phyloP scores from a whole-genome alignment of 139 green algal species.

The Zygnema cylindricum region DNA sequence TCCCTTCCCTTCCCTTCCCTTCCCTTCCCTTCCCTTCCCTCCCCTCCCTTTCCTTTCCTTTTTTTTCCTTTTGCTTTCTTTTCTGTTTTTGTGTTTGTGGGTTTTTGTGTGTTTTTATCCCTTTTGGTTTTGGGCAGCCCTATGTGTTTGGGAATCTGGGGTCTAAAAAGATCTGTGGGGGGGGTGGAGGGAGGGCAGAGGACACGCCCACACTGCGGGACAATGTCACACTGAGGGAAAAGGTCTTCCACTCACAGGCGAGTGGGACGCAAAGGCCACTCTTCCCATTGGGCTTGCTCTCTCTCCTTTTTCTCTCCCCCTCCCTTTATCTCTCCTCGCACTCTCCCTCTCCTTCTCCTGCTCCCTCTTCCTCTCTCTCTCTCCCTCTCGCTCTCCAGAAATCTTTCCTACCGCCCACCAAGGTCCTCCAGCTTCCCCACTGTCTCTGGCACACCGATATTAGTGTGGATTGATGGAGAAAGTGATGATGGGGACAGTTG shows the following conservation, averaged over 20 bases:
- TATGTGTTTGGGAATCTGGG: too few relatives aligned
- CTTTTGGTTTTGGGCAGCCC: too few relatives aligned
- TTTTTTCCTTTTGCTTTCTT: neutral
- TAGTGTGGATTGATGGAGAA: too few relatives aligned
- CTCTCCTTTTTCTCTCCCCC: too few relatives aligned
- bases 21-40: too few relatives aligned
- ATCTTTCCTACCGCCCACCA: neutral
- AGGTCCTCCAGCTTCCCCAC: neutral
- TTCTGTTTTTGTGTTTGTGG: too few relatives aligned
- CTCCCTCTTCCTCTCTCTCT: neutral
- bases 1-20: too few relatives aligned
- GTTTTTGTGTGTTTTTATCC: too few relatives aligned
- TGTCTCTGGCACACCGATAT: too few relatives aligned
- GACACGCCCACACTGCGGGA: slow-evolving; percentile 69
- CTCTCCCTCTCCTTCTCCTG: neutral
- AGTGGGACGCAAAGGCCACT: too few relatives aligned
- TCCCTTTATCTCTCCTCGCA: neutral
- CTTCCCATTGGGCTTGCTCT: too few relatives aligned
- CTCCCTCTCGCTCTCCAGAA: neutral
- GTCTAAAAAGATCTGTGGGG: neutral
- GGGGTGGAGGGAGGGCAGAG: neutral
- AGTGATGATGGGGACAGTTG: too few relatives aligned
- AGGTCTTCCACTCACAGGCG: slow-evolving; percentile 67
- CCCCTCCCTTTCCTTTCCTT: neutral
- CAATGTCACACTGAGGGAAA: slow-evolving; percentile 40